Evolutionary conservation across 2,329 filamentous ascomycete genomes (phyloP).

Genomic region (Fusarium abutilonis): DNA sequence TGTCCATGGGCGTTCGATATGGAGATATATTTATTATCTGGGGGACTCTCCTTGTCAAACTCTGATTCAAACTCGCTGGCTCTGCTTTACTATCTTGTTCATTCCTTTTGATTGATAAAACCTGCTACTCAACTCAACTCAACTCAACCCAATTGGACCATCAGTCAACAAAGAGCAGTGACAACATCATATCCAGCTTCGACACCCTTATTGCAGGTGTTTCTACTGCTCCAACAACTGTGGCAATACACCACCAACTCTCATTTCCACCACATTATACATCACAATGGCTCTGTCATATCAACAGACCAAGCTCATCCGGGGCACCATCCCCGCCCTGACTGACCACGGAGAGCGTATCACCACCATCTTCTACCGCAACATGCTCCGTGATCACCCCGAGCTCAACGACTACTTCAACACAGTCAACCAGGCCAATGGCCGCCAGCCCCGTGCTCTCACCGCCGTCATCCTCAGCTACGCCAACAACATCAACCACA

Average conservation of each 20-base stretch:
- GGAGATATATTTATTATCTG: constrained; percentile 44
- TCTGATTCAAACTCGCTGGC: constrained; percentile 2
- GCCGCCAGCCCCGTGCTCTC: constrained; percentile 50
- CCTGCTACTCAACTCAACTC: too few relatives aligned
- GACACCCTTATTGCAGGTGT: constrained; percentile 2
- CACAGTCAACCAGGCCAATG: constrained; percentile 50
- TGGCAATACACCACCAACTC: constrained; percentile 2
- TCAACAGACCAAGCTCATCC: constrained; percentile 71
- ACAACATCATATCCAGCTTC: neutral
- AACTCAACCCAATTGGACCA: too few relatives aligned
- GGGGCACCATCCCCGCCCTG: constrained; percentile 75
- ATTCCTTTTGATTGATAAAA: constrained; percentile 1
- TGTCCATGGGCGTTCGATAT: neutral
- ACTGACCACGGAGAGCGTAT: constrained; percentile 74
- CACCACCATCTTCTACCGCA: constrained; percentile 76
- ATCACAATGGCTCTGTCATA: constrained; percentile 56
- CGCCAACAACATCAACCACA: constrained; percentile 74
- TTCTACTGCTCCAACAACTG: constrained; percentile 9
- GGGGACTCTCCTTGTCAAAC: constrained; percentile 18
- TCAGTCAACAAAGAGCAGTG: too few relatives aligned
- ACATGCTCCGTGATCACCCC: constrained; percentile 72
- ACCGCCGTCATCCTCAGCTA: constrained; percentile 70
- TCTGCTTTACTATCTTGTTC: constrained; percentile 1
- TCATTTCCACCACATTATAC: neutral
- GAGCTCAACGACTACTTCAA: constrained; percentile 78